Base-by-base conservation (phyloP, 2,329 filamentous ascomycete genomes). In the Leptodontidium sp. region DNA sequence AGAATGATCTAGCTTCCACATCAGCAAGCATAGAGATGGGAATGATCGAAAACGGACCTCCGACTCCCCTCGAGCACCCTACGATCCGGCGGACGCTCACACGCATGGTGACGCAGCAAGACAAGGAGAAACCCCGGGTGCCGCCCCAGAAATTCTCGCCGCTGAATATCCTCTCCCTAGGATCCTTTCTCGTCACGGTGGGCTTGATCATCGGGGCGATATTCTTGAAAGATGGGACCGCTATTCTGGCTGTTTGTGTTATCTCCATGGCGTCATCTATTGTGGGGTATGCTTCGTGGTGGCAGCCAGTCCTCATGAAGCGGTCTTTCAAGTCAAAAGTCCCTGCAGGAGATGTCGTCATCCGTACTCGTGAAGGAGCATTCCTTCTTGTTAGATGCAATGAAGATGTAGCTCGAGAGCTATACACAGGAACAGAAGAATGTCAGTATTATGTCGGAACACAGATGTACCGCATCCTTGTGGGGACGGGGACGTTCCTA, bases 401-500 rank as follows among this genome's bases (percentile, higher is more conserved):
- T 5, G 87, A 90, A 75, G 84, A 88, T 40, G 84, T 90, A 1
- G 85, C 87, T 1, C 82, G 88, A n/a, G 88, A 90, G 75, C 81
- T 90, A 0, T 90, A 90, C 77, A 84, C 83, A 0, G 87, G 87
- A 17, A 88, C 86, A 0, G 87, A 90, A 72, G 84, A 87, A 73
- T 90, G 88, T 77, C 75, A 84, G 35, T 90, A 90, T 73, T 80
- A 82, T 29, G 83, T 89, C 52, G 78, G 81, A 78, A 35, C 68
- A 2, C 62, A 79, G 75, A n/a, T 73, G 1, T 88, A 89, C 75
- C 83, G 85, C 24, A 76, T 81, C 0, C 82, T 89, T 8, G 88
- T 90, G 79, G 87, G 84, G 0, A 52, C 85, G 1, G 87, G 86
- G 43, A 90, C 88, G 9, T 82, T 87, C 9, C 72, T 90, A 32